Base-by-base conservation (phyloP, 345 rosid species). In the Linum usitatissimum region DNA sequence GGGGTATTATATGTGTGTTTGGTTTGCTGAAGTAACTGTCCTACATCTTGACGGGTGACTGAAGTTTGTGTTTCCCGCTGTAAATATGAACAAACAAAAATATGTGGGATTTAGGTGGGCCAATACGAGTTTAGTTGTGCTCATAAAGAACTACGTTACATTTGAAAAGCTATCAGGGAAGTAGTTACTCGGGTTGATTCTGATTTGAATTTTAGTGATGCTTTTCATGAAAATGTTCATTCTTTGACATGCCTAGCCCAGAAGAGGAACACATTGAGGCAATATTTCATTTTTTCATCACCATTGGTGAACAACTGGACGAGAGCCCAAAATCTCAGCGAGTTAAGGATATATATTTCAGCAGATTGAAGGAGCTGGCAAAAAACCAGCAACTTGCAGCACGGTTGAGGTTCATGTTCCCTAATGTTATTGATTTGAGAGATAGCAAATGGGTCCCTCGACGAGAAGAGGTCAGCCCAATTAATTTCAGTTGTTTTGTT, bases 221-320 rank as follows among this genome's bases (percentile, higher is more conserved):
- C 13, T 45, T 45, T 13, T 10, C 15, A 45, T 45, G 51, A 10
- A 6, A 10, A 7, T 45, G 17, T 45, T 45, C 51, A 10, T 45
- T 10, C 48, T 54, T 38, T 13, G 15, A 45, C 5, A 10, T n/a
- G n/a, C n/a, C n/a, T n/a, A n/a, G 87, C 66, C 99, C 99, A 31
- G 88, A 78, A 0, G 99, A 93, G 75, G 96, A 87, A 69, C 84
- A 83, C 76, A 96, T 93, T 10, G 99, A 90, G 76, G 96, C 91
- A 51, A 85, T 82, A 51, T 92, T 95, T 66, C 97, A 87, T 57
- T 81, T 92, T 64, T 84, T 92, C 67, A 83, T 68, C 55, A 92
- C 87, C 63, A 92, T 83, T 60, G 99, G 99, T 20, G 89, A 81
- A 76, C 91, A 87, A 75, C 96, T 92, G 53, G 99, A 92, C 55